Conservation (phyloP, 2,329 filamentous ascomycete species). For the Zymoseptoria pseudotritici region DNA sequence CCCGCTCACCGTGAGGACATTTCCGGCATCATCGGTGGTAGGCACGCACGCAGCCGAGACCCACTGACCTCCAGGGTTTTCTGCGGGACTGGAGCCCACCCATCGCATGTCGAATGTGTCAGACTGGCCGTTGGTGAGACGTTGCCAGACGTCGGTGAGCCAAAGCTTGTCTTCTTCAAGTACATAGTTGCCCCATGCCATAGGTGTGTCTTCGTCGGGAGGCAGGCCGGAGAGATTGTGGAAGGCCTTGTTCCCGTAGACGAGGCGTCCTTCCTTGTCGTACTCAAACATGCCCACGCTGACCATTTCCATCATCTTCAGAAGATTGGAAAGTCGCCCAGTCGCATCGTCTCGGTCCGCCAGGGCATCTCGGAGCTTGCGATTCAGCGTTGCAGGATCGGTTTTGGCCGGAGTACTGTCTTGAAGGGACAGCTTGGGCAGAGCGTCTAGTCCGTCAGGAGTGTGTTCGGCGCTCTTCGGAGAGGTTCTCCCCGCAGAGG, state of each 20-base stretch:
- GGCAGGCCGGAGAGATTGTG: slow-evolving; percentile 14
- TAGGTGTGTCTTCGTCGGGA: background rate
- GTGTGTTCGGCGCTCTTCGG: too few species aligned
- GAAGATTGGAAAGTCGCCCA: slow-evolving; percentile 5
- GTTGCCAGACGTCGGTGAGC: slow-evolving; percentile 9
- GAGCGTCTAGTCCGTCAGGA: too few species aligned
- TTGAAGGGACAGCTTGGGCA: too few species aligned
- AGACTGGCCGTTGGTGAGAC: slow-evolving; percentile 7
- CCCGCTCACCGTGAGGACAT: slow-evolving; percentile 15
- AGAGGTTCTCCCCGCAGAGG: background rate
- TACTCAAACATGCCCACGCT: slow-evolving; percentile 16
- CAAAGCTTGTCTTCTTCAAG: slow-evolving; percentile 12
- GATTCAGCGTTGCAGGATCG: background rate
- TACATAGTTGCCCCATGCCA: slow-evolving; percentile 11
- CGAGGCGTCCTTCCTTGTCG: slow-evolving; percentile 10
- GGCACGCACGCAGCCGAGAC: slow-evolving; percentile 18
- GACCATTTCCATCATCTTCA: slow-evolving; percentile 18
- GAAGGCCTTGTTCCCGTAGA: slow-evolving; percentile 18
- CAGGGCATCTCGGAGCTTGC: slow-evolving; percentile 4
- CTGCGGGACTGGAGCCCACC: slow-evolving; percentile 5
- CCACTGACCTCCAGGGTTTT: slow-evolving; percentile 16
- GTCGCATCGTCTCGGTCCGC: slow-evolving; percentile 11
- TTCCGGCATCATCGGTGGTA: slow-evolving; percentile 10
- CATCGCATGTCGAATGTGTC: slow-evolving; percentile 19
- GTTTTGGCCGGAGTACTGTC: background rate